Base-by-base conservation (phyloP, 2,329 filamentous ascomycete species). In the Periconia sp. region DNA sequence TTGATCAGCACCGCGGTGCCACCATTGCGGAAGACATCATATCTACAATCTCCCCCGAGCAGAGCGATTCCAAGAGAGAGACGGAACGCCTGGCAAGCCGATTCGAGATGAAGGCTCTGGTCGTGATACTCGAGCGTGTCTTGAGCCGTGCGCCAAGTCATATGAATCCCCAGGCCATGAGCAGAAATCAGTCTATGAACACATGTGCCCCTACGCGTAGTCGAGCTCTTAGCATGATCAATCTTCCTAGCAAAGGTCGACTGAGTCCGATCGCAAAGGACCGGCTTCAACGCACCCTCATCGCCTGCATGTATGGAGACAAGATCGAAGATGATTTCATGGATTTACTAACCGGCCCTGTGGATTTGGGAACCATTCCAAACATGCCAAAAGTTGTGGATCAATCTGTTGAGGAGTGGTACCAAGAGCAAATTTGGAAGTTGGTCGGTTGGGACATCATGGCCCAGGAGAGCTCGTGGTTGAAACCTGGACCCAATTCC, bases 371-470 rank as follows among this genome's bases (percentile, higher is more conserved):
- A n/a, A 65, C 54, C 9, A 48, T 70, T 19, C 65, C 65, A 14
- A 62, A 62, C 6, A 63, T 72, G 9, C 69, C 71, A 1, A 74
- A 73, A 47, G 55, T 76, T 1, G 72, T 74, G 6, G 71, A 78
- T 27, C 62, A 70, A 15, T 67, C 78, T 9, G 73, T 78, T 5
- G 61, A 75, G 2, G 77, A 82, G 15, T 84, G 82, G 81, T 85
- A 84, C 59, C 76, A 77, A 49, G 75, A 76, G 51, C 79, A 85
- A 58, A 66, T 85, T 2, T 86, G 84, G 84, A 69, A 75, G 49
- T 62, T 85, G 49, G 61, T 86, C 7, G 83, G 84, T 0, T 86
- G 83, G 83, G 81, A 85, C 47, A 70, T 81, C 6, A 63, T 81
- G 17, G 60, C 62, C 2, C 58, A 52, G 13, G 62, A 66, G 13